These are phyloP conservation scores for Chenopodium suecicum DNA, from an alignment of 148 eudicot species.

Conservation along the genomic window DNA sequence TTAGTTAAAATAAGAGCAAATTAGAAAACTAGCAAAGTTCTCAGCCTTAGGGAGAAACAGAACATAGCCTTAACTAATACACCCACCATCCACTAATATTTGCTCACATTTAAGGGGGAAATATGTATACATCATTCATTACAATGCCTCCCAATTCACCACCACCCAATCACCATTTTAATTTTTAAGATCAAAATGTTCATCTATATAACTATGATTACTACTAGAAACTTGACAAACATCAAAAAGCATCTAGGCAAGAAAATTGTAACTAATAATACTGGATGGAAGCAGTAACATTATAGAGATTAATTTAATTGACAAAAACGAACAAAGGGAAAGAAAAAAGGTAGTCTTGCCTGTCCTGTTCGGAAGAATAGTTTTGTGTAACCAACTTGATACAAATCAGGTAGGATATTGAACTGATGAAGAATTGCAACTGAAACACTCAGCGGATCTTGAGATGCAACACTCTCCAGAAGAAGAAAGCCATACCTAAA, in stretches of 20 bases:
- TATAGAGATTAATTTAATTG: background rate
- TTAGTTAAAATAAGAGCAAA: too few relatives aligned
- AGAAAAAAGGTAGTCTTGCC: constrained; percentile 39
- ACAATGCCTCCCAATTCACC: background rate
- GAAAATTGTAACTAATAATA: background rate
- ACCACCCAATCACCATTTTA: too few relatives aligned
- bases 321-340: background rate
- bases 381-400: constrained; percentile 97
- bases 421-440: constrained; percentile 95
- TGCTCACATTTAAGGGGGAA: background rate
- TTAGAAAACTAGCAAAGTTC: too few relatives aligned
- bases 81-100: background rate
- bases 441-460: constrained; percentile 82
- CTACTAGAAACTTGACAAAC: too few relatives aligned
- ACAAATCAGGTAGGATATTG: constrained; percentile 88
- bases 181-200: too few relatives aligned
- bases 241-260: background rate
- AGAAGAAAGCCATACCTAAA: constrained; percentile 88
- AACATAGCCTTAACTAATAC: background rate
- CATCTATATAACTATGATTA: too few relatives aligned
- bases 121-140: too few relatives aligned
- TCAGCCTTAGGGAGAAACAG: too few relatives aligned
- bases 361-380: constrained; percentile 94
- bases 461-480: constrained; percentile 68
- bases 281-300: background rate